Conservation (phyloP, 179 eudicot genomes). For the Gypsophila paniculata region DNA sequence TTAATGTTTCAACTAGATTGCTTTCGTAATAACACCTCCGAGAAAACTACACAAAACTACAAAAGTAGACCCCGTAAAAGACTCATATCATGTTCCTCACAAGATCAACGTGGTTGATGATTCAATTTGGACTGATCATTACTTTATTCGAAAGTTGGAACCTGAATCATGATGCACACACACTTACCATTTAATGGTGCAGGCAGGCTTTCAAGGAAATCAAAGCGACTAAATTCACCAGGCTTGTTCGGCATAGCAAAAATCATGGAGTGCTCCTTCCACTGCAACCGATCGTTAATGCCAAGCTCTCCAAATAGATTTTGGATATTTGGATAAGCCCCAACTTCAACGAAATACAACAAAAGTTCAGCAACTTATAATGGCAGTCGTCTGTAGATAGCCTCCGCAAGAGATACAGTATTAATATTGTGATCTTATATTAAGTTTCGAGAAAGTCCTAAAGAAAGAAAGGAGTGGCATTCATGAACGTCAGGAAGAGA, state of each 20-base stretch:
- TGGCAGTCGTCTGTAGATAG: not conserved
- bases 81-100: no score
- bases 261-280: conserved; percentile 99
- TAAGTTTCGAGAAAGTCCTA: not conserved
- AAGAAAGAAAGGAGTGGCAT: not conserved
- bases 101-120: not conserved
- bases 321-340: conserved; percentile 98
- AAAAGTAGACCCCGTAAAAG: no score
- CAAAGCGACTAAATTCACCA: conserved; percentile 96
- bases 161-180: not conserved
- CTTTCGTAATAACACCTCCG: no score
- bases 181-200: conserved; percentile 85
- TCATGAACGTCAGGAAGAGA: not conserved
- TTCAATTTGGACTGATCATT: not conserved
- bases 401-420: not conserved
- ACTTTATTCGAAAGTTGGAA: conserved; percentile 1
- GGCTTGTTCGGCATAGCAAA: conserved; percentile 99
- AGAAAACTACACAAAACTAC: no score
- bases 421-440: not conserved
- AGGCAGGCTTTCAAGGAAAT: conserved; percentile 82
- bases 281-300: conserved; percentile 84
- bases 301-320: conserved; percentile 97
- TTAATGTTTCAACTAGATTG: no score
- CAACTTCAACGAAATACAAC: conserved; percentile 58
- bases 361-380: conserved; percentile 23